Conservation (phyloP, 495 filamentous ascomycete species). For the Podospora pseudocomata region DNA sequence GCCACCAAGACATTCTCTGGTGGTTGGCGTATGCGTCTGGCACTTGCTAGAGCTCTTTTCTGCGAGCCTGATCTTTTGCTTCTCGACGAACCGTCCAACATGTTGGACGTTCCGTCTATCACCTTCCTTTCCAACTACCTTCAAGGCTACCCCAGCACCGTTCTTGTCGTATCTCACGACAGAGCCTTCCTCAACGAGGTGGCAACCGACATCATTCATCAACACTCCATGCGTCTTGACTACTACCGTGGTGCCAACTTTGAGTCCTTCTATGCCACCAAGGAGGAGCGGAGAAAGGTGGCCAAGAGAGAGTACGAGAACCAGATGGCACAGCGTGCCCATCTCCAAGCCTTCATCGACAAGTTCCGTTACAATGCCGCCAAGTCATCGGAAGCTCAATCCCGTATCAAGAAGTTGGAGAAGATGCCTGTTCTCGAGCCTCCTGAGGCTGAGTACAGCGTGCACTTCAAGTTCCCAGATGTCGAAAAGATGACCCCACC, state of each 20-base stretch:
- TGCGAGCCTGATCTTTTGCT: constrained; percentile 96
- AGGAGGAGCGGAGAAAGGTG: constrained; percentile 93
- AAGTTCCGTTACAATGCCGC: constrained; percentile 99
- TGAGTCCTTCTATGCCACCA: constrained; percentile 96
- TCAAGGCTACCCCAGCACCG: constrained; percentile 86
- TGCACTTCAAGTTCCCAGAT: constrained; percentile 96
- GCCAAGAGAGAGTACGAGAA: constrained; percentile 98
- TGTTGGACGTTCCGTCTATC: constrained; percentile 99
- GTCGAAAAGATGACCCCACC: constrained; percentile 96
- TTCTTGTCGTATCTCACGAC: constrained; percentile 98
- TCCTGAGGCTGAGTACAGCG: constrained; percentile 90
- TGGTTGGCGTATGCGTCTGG: constrained; percentile 99
- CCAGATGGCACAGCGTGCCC: constrained; percentile 88
- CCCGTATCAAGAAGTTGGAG: constrained; percentile 97
- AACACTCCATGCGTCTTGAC: constrained; percentile 93
- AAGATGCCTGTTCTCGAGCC: constrained; percentile 89
- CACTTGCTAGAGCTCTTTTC: constrained; percentile 90
- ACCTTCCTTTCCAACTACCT: constrained; percentile 98
- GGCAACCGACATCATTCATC: constrained; percentile 98
- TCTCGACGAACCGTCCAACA: constrained; percentile 99
- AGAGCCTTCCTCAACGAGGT: constrained; percentile 98
- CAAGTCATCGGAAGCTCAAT: constrained; percentile 97
- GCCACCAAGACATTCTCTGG: constrained; percentile 98
- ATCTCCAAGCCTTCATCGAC: constrained; percentile 94
- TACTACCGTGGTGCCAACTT: constrained; percentile 99